Percentiles rank a stretch among this genome's conserved stretches.
These are phyloP conservation scores for Pinus tabuliformis DNA, from an alignment of 75 land plant genomes.

Conservation along the genomic window DNA sequence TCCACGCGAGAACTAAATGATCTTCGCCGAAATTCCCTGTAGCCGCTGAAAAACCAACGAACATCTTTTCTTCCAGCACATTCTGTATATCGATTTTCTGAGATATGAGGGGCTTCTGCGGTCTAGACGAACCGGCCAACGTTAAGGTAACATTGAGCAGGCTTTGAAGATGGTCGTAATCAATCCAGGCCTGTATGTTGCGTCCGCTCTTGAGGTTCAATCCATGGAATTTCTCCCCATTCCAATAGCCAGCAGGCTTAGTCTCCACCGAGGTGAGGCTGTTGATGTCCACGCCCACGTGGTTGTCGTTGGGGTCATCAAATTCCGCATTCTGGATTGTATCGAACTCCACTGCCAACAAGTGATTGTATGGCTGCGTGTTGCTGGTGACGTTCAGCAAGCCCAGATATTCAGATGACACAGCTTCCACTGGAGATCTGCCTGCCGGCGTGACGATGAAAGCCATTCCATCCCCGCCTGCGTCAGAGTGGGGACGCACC, in stretches of 20 bases:
- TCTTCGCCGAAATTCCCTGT: conserved; percentile 32
- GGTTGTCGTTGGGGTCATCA: conserved; percentile 10
- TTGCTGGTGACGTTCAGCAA: conserved; percentile 6
- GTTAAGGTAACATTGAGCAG: conserved; percentile 19
- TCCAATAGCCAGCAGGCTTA: conserved; percentile 3
- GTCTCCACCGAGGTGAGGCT: neutral
- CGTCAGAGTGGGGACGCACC: neutral
- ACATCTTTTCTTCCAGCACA: conserved; percentile 22
- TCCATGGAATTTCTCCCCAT: neutral
- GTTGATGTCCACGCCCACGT: conserved; percentile 23
- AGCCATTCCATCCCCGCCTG: conserved; percentile 4
- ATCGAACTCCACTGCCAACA: conserved; percentile 15
- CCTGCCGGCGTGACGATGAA: conserved; percentile 5
- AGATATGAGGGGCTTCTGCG: conserved; percentile 31
- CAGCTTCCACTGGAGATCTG: neutral
- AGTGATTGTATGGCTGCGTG: neutral
- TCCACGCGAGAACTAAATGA: conserved; percentile 13
- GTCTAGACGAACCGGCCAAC: conserved; percentile 9
- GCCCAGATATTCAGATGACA: neutral
- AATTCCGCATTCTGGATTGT: neutral
- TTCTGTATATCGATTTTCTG: neutral
- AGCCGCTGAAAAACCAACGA: conserved; percentile 60
- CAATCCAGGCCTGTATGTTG: conserved; percentile 18
- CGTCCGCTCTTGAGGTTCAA: conserved; percentile 9
- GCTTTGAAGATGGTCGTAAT: conserved; percentile 22